Conservation (phyloP, 176 grass and related monocot genomes). For the Guadua angustifolia region DNA sequence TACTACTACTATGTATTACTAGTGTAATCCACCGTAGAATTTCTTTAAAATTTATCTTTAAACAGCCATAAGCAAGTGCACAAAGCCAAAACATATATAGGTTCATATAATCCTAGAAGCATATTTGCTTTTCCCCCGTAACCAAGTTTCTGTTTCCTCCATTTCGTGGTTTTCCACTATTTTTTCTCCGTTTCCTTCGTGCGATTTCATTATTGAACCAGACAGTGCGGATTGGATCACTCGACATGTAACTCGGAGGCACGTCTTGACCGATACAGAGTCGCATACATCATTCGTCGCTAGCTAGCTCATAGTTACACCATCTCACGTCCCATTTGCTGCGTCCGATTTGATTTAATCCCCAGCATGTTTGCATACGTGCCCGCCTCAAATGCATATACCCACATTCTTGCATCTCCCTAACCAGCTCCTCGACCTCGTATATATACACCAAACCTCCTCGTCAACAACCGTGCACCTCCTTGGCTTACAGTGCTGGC, state of each 20-base stretch:
- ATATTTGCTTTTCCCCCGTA: no score
- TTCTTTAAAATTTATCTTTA: no score
- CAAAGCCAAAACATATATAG: no score
- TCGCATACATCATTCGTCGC: background rate
- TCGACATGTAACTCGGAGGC: background rate
- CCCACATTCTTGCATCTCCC: background rate
- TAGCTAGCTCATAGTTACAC: background rate
- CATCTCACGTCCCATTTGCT: constrained; percentile 11
- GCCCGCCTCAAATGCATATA: constrained; percentile 31
- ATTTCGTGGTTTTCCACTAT: background rate
- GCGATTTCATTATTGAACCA: background rate
- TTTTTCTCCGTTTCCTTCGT: background rate
- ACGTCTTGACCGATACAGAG: constrained; percentile 16
- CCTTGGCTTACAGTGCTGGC: background rate
- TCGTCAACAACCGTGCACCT: constrained; percentile 13
- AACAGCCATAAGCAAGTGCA: no score
- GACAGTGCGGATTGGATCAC: background rate
- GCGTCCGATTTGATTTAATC: background rate
- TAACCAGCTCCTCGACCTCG: background rate
- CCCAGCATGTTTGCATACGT: background rate
- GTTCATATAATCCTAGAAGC: no score
- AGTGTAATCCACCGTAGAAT: no score
- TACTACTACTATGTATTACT: no score
- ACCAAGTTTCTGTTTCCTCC: background rate
- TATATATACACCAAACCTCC: constrained; percentile 13